Base-by-base conservation (phyloP, 1,284 basidiomycete genomes). In the Inonotus obliquus region DNA sequence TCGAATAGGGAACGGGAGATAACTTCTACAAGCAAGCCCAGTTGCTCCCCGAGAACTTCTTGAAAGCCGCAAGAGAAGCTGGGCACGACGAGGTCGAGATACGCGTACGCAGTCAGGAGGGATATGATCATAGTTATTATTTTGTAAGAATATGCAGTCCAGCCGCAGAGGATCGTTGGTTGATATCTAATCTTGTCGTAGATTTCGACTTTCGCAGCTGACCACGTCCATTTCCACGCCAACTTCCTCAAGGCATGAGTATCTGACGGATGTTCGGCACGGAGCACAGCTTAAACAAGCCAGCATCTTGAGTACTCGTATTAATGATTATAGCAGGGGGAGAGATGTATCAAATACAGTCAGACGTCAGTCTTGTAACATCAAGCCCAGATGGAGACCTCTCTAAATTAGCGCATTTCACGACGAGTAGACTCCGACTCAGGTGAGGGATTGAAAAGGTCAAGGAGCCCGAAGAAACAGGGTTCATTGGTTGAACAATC, bases 91-190 rank as follows among this genome's bases (percentile, higher is more conserved):
- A 89, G 65, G 79, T 83, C n/a, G 84, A 91, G 71, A 91, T 98
- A 9, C 77, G 84, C 57, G 86, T 98, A 19, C 81, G 92, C 65
- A 80, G 84, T 65, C 93, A 96, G 62, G 89, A 91, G 54, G 94
- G 88, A 10, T 98, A 97, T 71, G 96, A 99, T 72, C 96, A 98
- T 74, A 86, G 84, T 64, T 95, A 96, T 74, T 96, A 87, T 75
- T 96, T 96, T 69, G 93, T 94, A 70, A 73, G 92, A 82, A 25
- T 25, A 52, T 10, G 11, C 6, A 23, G 14, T 10, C 5, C 27
- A n/a, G 21, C 23, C 9, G 25, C n/a, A 53, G 32, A 14, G 21
- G 19, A 45, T 17, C n/a, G 5, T 21, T 39, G 13, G 17, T 14
- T 41, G 17, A 45, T 25, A 54, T 17, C 25, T 10, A 27, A 59